Conservation (phyloP, 257 asterid genomes). For the Fraxinus excelsior region DNA sequence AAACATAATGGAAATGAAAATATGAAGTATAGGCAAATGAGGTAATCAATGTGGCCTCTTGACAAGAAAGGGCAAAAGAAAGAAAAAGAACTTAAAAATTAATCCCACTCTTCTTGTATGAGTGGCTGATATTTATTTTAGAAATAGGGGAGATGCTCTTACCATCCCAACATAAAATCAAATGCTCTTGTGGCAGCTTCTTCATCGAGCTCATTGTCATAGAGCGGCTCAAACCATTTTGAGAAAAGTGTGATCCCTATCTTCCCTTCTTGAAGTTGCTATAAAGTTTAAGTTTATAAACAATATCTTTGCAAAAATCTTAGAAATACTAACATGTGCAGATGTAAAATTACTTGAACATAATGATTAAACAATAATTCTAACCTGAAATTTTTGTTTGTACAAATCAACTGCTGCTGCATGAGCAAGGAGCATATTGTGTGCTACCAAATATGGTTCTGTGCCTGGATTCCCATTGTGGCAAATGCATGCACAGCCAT, state of each 20-base stretch:
- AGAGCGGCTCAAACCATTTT: slow-evolving; percentile 56
- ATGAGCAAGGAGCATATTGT: slow-evolving; percentile 38
- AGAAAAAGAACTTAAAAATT: background rate
- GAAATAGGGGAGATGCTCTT: background rate
- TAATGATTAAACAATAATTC: background rate
- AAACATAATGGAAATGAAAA: background rate
- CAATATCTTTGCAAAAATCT: background rate
- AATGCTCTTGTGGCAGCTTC: background rate
- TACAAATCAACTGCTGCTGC: slow-evolving; percentile 33
- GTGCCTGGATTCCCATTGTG: slow-evolving; percentile 31
- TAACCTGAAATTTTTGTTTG: slow-evolving; percentile 29
- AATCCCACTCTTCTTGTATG: background rate
- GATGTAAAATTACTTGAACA: background rate
- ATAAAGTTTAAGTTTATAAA: background rate
- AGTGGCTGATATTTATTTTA: background rate
- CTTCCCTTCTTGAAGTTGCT: slow-evolving; percentile 17
- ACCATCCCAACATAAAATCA: slow-evolving; percentile 37
- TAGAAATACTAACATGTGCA: background rate
- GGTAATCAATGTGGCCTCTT: background rate
- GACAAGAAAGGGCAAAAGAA: background rate
- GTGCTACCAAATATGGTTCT: slow-evolving; percentile 40
- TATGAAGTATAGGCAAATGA: background rate
- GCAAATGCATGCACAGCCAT: background rate
- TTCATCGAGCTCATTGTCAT: slow-evolving; percentile 18
- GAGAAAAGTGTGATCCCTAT: slow-evolving; percentile 48